Evolutionary conservation across 805 yeast genomes (phyloP).

Genomic region (Zygosaccharomyces pseudorouxii): DNA sequence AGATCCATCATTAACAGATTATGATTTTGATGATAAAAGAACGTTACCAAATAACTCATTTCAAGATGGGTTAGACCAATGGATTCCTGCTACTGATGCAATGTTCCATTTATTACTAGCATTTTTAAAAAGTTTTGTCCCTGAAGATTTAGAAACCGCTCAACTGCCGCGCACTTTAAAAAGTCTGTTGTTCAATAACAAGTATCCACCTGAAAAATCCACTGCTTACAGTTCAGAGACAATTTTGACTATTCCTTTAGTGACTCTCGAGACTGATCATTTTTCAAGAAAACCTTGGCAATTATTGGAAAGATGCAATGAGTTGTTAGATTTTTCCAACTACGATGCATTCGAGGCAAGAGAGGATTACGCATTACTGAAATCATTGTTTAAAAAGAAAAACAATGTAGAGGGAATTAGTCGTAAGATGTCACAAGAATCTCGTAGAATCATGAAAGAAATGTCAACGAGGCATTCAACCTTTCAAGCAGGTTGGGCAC

Average conservation of each 20-base stretch:
- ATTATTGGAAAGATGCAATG: slow-evolving; percentile 52
- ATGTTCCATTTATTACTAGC: slow-evolving; percentile 74
- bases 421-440: slow-evolving; percentile 66
- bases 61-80: slow-evolving; percentile 64
- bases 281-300: slow-evolving; percentile 51
- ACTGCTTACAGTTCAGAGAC: slow-evolving; percentile 38
- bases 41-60: slow-evolving; percentile 39
- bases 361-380: slow-evolving; percentile 72
- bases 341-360: slow-evolving; percentile 65
- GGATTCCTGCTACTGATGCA: slow-evolving; percentile 83
- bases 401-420: slow-evolving; percentile 50
- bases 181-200: slow-evolving; percentile 54
- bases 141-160: slow-evolving; percentile 50
- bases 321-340: slow-evolving; percentile 61
- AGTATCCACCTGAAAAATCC: slow-evolving; percentile 67
- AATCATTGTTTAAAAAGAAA: slow-evolving; percentile 60
- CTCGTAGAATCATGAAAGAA: slow-evolving; percentile 49
- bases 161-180: slow-evolving; percentile 63
- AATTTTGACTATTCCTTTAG: slow-evolving; percentile 56
- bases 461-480: slow-evolving; percentile 39
- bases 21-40: slow-evolving; percentile 20
- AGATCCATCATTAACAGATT: slow-evolving; percentile 28
- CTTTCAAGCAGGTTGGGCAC: slow-evolving; percentile 41
- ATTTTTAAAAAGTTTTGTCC: slow-evolving; percentile 73
- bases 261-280: slow-evolving; percentile 47